phyloP scores from a whole-genome alignment of 2,329 filamentous ascomycete genomes.

The Cladorrhinum sp. region DNA sequence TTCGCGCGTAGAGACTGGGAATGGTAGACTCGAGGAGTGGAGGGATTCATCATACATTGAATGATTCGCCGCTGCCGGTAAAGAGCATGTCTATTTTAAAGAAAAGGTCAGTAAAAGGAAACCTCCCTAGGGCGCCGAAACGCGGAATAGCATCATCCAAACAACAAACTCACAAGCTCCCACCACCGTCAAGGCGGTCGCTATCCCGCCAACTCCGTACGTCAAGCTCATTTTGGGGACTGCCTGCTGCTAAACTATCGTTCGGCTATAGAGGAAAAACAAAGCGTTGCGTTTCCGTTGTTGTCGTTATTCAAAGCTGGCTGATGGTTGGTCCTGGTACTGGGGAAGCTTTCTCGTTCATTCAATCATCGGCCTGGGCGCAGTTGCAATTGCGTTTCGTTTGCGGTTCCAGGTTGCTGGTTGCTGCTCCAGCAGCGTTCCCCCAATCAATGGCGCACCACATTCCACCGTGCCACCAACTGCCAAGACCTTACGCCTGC shows the following conservation, averaged over 20 bases:
- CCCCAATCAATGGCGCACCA: no score
- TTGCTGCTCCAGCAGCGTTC: slow-evolving; percentile 7
- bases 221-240: slow-evolving; percentile 62
- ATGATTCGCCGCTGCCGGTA: slow-evolving; percentile 90
- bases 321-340: background rate
- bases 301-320: background rate
- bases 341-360: background rate
- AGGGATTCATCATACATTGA: slow-evolving; percentile 65
- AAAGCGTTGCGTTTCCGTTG: background rate
- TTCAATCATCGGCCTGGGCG: background rate
- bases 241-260: slow-evolving; percentile 2
- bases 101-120: slow-evolving; percentile 17
- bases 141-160: background rate
- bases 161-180: slow-evolving; percentile 75
- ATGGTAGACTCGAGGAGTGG: background rate
- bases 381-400: background rate
- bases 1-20: slow-evolving; percentile 2
- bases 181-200: slow-evolving; percentile 67
- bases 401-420: no score
- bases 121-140: slow-evolving; percentile 27
- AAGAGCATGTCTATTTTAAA: slow-evolving; percentile 86
- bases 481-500: slow-evolving; percentile 17
- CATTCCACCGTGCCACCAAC: slow-evolving; percentile 17
- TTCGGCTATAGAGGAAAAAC: background rate
- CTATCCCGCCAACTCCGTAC: slow-evolving; percentile 68